These are phyloP conservation scores for Stagonosporopsis cucurbitacearum DNA, from an alignment of 2,329 filamentous ascomycete genomes.

Conservation along the genomic window DNA sequence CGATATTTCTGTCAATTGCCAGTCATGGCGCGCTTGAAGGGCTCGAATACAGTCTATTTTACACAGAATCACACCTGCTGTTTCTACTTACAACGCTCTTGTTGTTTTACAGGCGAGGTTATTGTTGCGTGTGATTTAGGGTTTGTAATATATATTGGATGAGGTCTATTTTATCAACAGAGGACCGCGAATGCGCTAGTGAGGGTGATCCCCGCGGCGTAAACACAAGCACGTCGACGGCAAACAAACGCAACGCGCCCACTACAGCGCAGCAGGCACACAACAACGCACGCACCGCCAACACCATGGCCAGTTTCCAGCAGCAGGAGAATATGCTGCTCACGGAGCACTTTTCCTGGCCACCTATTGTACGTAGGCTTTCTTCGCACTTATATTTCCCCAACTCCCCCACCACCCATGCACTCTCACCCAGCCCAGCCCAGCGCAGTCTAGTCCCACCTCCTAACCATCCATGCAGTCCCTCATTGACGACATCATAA, in stretches of 20 bases:
- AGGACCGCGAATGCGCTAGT: constrained; percentile 6
- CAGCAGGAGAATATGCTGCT: constrained; percentile 68
- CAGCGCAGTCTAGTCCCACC: no score
- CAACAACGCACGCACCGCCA: constrained; percentile 4
- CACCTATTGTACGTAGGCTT: constrained; percentile 79
- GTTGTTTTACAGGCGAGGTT: background rate
- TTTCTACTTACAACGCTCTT: background rate
- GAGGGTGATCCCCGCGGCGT: constrained; percentile 17
- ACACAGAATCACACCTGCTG: background rate
- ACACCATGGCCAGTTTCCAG: constrained; percentile 52
- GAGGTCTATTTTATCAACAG: no score
- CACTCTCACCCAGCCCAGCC: no score
- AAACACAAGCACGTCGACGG: no score
- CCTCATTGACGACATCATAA: constrained; percentile 98
- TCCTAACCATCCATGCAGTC: background rate
- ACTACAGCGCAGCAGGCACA: background rate
- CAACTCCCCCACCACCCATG: background rate
- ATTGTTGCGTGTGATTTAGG: background rate
- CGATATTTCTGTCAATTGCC: background rate
- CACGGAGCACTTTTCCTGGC: constrained; percentile 95
- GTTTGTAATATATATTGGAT: no score
- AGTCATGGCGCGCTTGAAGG: background rate
- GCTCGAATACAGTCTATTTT: background rate
- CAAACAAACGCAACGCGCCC: no score
- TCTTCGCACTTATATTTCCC: background rate